phyloP scores from a whole-genome alignment of 768 basidiomycete species.

The Trametes cingulata region DNA sequence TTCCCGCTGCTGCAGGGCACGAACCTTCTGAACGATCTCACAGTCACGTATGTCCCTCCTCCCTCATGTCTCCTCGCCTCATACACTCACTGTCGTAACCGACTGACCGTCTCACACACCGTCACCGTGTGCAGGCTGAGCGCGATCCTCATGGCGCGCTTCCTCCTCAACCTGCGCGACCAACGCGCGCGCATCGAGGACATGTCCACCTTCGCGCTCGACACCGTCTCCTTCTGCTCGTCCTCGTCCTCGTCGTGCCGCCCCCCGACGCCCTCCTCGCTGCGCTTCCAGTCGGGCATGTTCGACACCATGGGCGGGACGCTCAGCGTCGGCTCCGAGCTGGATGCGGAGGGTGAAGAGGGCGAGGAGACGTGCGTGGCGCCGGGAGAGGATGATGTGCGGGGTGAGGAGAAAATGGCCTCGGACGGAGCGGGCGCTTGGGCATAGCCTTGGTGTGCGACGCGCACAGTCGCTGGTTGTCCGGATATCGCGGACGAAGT shows the following conservation, averaged over 20 bases:
- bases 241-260: background rate
- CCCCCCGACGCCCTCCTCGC: background rate
- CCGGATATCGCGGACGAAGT: too few relatives aligned
- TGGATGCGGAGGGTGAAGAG: background rate
- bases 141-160: constrained; percentile 20
- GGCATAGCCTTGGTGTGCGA: too few relatives aligned
- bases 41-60: constrained; percentile 6
- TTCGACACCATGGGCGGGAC: constrained; percentile 10
- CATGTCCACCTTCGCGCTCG: background rate
- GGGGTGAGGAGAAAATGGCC: constrained; percentile 36
- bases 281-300: background rate
- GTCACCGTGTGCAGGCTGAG: constrained; percentile 12
- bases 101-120: background rate
- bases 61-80: background rate
- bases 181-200: constrained; percentile 7
- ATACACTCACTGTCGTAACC: too few relatives aligned
- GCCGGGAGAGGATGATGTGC: background rate
- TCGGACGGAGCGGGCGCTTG: constrained; percentile 25
- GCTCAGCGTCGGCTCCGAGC: background rate
- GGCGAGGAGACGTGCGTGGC: background rate
- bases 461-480: too few relatives aligned
- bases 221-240: too few relatives aligned
- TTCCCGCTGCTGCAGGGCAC: background rate
- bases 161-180: constrained; percentile 20
- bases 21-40: constrained; percentile 18